These are phyloP conservation scores for Malus fusca DNA, from an alignment of 306 rosid genomes.

Conservation along the genomic window DNA sequence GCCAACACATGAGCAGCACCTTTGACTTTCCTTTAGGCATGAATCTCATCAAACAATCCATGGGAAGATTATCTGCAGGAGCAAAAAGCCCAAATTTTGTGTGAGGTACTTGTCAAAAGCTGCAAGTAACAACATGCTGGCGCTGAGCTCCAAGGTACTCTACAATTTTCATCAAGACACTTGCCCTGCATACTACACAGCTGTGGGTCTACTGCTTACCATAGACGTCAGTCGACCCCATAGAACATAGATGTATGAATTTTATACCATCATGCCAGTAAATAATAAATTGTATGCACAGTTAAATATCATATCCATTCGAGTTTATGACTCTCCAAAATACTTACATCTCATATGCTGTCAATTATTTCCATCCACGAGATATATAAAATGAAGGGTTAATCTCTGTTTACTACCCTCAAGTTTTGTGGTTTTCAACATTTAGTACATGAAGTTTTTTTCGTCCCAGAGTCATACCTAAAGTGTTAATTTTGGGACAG, in stretches of 20 bases:
- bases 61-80: constrained; percentile 74
- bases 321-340: background rate
- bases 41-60: constrained; percentile 99
- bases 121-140: background rate
- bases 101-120: background rate
- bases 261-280: background rate
- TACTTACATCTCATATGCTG: background rate
- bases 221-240: background rate
- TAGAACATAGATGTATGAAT: background rate
- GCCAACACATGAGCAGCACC: constrained; percentile 69
- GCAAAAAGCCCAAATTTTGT: constrained; percentile 10
- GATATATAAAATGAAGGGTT: background rate
- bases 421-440: too few species aligned
- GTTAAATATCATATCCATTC: too few species aligned
- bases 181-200: background rate
- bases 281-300: background rate
- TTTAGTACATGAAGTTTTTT: too few species aligned
- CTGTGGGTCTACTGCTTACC: background rate
- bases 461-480: too few species aligned
- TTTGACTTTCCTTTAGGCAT: constrained; percentile 66
- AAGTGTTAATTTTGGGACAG: too few species aligned
- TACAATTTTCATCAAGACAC: background rate
- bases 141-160: background rate
- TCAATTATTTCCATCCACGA: background rate
- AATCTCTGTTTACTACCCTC: too few species aligned